Evolutionary conservation across 2,329 filamentous ascomycete genomes (phyloP).

Genomic region (Truncatella angustata): DNA sequence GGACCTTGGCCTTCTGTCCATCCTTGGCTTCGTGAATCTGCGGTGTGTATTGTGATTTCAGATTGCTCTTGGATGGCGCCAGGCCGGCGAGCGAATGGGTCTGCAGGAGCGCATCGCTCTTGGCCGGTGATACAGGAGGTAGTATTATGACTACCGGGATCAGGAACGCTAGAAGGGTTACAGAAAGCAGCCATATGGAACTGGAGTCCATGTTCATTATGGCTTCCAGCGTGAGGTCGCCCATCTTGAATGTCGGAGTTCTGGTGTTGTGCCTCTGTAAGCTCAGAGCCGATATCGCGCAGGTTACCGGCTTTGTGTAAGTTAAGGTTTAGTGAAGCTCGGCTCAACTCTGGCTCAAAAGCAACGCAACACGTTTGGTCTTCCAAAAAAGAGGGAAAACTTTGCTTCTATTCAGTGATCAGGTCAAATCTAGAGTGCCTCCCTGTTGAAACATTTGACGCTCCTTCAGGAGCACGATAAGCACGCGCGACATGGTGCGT

Average conservation of each 20-base stretch:
- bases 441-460: conserved; percentile 1
- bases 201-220: conserved; percentile 22
- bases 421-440: not conserved
- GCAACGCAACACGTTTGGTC: too few species aligned
- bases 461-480: not conserved
- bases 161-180: conserved; percentile 42
- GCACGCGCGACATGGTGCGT: not conserved
- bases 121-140: conserved; percentile 51
- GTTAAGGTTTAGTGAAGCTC: too few species aligned
- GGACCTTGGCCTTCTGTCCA: conserved; percentile 28
- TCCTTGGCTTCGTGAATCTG: conserved; percentile 16
- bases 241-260: not conserved
- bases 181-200: conserved; percentile 21
- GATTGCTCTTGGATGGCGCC: conserved; percentile 34
- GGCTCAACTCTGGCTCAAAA: too few species aligned
- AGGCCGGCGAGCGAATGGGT: conserved; percentile 52
- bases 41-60: conserved; percentile 24
- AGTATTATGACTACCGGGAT: conserved; percentile 54
- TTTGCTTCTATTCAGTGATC: too few species aligned
- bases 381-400: too few species aligned
- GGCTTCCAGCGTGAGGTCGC: not conserved
- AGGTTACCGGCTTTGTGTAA: not conserved
- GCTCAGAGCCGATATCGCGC: not conserved
- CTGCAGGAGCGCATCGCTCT: conserved; percentile 52
- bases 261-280: not conserved